phyloP scores from a whole-genome alignment of 495 filamentous ascomycete species.

The Penicillium samsonianum region DNA sequence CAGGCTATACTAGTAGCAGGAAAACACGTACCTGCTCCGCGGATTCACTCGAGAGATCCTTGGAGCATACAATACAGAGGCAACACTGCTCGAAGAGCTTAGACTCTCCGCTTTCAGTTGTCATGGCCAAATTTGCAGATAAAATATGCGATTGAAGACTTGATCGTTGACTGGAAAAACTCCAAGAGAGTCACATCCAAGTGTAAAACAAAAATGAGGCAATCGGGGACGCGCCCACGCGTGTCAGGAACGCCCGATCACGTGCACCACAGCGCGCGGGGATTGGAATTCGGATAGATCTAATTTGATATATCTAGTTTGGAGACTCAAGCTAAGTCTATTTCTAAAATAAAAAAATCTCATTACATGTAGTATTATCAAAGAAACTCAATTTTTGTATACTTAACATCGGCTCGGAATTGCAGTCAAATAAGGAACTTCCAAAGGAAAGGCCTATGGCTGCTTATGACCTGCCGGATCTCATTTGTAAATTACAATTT shows the following conservation, averaged over 20 bases:
- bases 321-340: too few relatives aligned
- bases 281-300: neutral
- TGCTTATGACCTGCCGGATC: too few relatives aligned
- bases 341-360: too few relatives aligned
- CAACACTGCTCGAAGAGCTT: constrained; percentile 48
- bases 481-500: too few relatives aligned
- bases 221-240: constrained; percentile 10
- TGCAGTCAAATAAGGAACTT: too few relatives aligned
- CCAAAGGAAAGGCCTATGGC: too few relatives aligned
- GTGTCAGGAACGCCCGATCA: constrained; percentile 12
- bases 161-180: neutral
- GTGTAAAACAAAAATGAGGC: neutral
- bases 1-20: constrained; percentile 13
- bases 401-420: too few relatives aligned
- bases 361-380: too few relatives aligned
- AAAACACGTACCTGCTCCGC: constrained; percentile 41
- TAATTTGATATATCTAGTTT: neutral
- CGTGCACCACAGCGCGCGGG: constrained; percentile 1
- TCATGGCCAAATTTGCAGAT: constrained; percentile 26
- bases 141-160: neutral
- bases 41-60: constrained; percentile 51
- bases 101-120: constrained; percentile 27
- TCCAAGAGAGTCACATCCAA: neutral
- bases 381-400: too few relatives aligned
- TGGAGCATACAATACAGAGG: constrained; percentile 43